Base-by-base conservation (phyloP, 139 green algal genomes). In the Tetradesmus lagerheimii region DNA sequence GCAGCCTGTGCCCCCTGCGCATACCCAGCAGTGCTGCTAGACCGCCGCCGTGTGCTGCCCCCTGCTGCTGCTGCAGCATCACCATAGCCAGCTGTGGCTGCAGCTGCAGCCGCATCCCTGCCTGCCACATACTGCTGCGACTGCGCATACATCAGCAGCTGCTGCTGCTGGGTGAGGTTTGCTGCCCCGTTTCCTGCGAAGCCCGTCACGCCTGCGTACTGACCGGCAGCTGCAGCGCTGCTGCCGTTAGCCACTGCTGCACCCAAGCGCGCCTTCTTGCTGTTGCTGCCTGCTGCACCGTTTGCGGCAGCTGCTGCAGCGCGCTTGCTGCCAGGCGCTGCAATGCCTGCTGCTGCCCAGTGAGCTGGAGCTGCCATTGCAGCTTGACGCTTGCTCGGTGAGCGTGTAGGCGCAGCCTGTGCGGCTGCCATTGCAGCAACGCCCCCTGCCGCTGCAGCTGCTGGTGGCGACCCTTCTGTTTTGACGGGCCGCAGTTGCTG, bases 311-410 rank as follows among this genome's bases (percentile, higher is more conserved):
- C 67, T 38, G n/a, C 67, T 78, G 67, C 67, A 18, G 9, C 31
- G 67, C n/a, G n/a, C 67, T 38, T 37, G n/a, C 67, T 78, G 67
- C n/a, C 67, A 18, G 67, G n/a, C 1, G n/a, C 67, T 20, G n/a
- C 67, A 38, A 53, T 62, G 38, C 83, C 83, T 80, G 83, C 64
- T 62, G 83, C 64, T 64, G 83, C 83, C 83, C 83, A 88, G 37
- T 80, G 38, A 45, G 83, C 83, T 31, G 83, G 38, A 9, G 83
- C 83, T 34, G 83, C 83, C 41, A 80, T 34, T 29, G 83, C 83
- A 15, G 83, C 83, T 31, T 88, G 83, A 2, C 83, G 83, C 83
- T 88, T 88, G 62, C 64, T 88, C 38, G 64, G 64, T 6, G 82
- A 87, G 6, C 82, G 53, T 25, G 82, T 87, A 35, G 43, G 38